Evolutionary conservation across 2,329 filamentous ascomycete genomes (phyloP).

Genomic region (Paecilomyces sp.): DNA sequence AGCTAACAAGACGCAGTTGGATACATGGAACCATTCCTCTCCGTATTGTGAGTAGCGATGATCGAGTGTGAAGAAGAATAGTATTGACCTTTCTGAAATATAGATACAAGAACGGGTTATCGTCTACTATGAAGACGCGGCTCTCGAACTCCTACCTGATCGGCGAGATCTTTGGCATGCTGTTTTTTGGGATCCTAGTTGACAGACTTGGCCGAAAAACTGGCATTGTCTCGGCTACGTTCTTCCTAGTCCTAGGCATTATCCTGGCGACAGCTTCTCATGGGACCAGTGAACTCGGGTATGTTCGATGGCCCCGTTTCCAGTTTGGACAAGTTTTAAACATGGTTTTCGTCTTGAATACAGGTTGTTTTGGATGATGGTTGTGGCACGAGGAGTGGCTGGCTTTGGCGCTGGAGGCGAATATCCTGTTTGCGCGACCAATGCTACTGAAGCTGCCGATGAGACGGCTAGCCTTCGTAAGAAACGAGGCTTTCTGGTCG

Average conservation of each 20-base stretch:
- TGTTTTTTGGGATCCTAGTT: slow-evolving; percentile 46
- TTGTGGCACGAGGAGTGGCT: slow-evolving; percentile 23
- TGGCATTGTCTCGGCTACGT: slow-evolving; percentile 42
- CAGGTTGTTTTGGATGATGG: slow-evolving; percentile 46
- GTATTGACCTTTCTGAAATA: background rate
- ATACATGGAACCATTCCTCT: slow-evolving; percentile 31
- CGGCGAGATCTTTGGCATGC: slow-evolving; percentile 51
- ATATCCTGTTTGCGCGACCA: slow-evolving; percentile 22
- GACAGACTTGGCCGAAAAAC: slow-evolving; percentile 46
- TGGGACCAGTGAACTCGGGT: slow-evolving; percentile 31
- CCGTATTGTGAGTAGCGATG: slow-evolving; percentile 15
- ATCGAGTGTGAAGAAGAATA: background rate
- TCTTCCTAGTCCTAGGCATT: slow-evolving; percentile 42
- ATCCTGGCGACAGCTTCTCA: slow-evolving; percentile 41
- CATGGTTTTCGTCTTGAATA: background rate
- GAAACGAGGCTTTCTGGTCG: slow-evolving; percentile 18
- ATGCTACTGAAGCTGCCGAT: slow-evolving; percentile 18
- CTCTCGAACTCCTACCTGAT: slow-evolving; percentile 51
- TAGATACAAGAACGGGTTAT: slow-evolving; percentile 24
- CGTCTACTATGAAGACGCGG: slow-evolving; percentile 39
- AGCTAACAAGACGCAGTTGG: slow-evolving; percentile 12
- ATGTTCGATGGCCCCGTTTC: background rate
- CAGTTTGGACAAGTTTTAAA: background rate
- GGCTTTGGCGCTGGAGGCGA: slow-evolving; percentile 36
- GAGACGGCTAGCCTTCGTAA: slow-evolving; percentile 14